These are phyloP conservation scores for Cladosporium phlei DNA, from an alignment of 2,329 filamentous ascomycete genomes.

Conservation along the genomic window DNA sequence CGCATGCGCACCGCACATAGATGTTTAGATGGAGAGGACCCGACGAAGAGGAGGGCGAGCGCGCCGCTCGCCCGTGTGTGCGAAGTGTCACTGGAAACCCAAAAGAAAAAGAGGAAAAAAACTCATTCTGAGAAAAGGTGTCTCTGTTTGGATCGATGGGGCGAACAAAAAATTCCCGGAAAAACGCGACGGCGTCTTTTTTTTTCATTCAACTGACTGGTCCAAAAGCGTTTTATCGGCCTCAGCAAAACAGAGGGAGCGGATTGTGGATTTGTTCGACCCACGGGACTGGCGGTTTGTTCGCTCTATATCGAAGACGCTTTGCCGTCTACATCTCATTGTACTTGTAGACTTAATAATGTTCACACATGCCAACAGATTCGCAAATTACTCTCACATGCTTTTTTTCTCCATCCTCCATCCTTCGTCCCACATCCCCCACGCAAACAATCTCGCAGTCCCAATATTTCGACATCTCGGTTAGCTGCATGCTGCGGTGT, in stretches of 20 bases:
- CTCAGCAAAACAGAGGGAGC: neutral
- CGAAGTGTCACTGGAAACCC: neutral
- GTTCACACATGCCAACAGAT: conserved; percentile 7
- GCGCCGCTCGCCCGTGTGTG: neutral
- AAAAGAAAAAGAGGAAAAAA: conserved; percentile 2
- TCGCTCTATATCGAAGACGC: conserved; percentile 4
- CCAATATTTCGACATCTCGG: conserved; percentile 5
- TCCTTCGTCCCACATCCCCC: neutral
- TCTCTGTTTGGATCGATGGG: neutral
- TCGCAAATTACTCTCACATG: conserved; percentile 3
- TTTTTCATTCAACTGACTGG: neutral
- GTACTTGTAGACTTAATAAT: conserved; percentile 14
- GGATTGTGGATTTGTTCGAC: neutral
- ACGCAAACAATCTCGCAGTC: neutral
- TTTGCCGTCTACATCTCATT: conserved; percentile 13
- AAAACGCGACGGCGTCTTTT: conserved; percentile 3
- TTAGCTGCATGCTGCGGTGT: conserved; percentile 12
- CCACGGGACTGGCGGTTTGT: conserved; percentile 3
- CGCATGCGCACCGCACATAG: conserved; percentile 23
- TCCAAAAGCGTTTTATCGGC: conserved; percentile 6
- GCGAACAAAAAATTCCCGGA: conserved; percentile 4
- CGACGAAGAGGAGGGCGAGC: conserved; percentile 3
- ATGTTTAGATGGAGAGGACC: conserved; percentile 21
- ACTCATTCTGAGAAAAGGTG: conserved; percentile 2
- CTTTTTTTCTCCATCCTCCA: neutral